Percentiles rank a stretch among this genome's conserved stretches.
Conservation (phyloP, 78 protist genomes). For the Carpediemonas membranifera region DNA sequence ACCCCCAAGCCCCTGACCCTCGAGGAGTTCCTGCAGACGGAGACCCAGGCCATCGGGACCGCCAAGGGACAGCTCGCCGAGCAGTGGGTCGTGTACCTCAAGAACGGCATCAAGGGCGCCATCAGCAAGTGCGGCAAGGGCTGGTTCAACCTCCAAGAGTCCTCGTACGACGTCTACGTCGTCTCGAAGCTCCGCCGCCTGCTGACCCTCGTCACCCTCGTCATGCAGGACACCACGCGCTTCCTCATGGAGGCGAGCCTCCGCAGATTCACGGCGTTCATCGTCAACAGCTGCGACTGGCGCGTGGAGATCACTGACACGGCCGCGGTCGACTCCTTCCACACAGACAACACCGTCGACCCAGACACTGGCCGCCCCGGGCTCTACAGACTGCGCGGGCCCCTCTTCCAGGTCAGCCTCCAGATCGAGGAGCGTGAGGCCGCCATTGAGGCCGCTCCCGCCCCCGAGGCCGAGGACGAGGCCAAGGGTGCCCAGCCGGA, state of each 20-base stretch:
- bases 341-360: background rate
- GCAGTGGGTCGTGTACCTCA: conserved; percentile 4
- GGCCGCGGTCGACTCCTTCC: background rate
- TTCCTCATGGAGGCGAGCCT: conserved; percentile 36
- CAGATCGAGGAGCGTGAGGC: background rate
- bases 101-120: conserved; percentile 8
- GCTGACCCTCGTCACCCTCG: conserved; percentile 42
- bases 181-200: conserved; percentile 48
- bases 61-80: too few species aligned
- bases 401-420: background rate
- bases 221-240: conserved; percentile 52
- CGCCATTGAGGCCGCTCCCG: background rate
- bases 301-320: conserved; percentile 1
- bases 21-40: conserved; percentile 44
- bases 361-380: background rate
- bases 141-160: conserved; percentile 65
- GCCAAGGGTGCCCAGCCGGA: conserved; percentile 15
- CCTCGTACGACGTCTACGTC: conserved; percentile 44
- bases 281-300: conserved; percentile 8
- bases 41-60: conserved; percentile 23
- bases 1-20: conserved; percentile 21
- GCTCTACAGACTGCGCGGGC: background rate
- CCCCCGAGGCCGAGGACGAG: conserved; percentile 29
- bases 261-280: conserved; percentile 2
- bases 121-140: conserved; percentile 56